These are phyloP conservation scores for Sorghum bicolor DNA, from an alignment of 176 grass and related monocot species.

Conservation along the genomic window Sorghum_bicolor_NCBIv3 NC_012871.2:67591501-67592000, in stretches of 20 bases:
- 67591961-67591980: background rate
- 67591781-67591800: constrained; percentile 49
- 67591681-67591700: background rate
- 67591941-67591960: constrained; percentile 51
- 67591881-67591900: background rate
- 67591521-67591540: background rate
- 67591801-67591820: constrained; percentile 55
- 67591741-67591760: constrained; percentile 74
- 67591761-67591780: constrained; percentile 46
- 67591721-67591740: constrained; percentile 73
- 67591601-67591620: background rate
- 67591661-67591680: background rate
- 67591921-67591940: constrained; percentile 18
- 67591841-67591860: background rate
- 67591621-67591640: background rate
- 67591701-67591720: constrained; percentile 18
- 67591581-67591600: background rate
- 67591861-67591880: constrained; percentile 44
- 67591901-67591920: constrained; percentile 23
- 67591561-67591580: background rate
- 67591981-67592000: constrained; percentile 50
- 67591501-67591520: background rate
- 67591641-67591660: background rate
- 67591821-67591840: constrained; percentile 76
- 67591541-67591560: background rate